Conservation (phyloP, 148 eudicot species). For the Limonium bicolor region DNA sequence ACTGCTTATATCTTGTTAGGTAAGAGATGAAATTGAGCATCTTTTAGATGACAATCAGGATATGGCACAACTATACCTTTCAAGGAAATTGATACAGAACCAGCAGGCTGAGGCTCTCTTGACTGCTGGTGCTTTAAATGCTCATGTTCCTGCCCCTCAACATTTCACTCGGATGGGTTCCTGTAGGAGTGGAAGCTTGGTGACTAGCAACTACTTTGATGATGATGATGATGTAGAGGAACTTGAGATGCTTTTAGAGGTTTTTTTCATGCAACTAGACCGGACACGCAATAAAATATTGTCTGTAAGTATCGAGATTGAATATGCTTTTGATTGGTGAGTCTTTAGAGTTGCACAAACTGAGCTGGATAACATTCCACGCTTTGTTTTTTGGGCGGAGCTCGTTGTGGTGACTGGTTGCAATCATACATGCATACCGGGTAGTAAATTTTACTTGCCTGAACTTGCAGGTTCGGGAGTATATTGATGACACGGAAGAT, state of each 20-base stretch:
- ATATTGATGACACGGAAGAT: slow-evolving; percentile 95
- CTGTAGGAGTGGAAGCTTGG: slow-evolving; percentile 57
- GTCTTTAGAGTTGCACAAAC: not conserved
- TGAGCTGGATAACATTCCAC: not conserved
- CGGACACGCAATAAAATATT: slow-evolving; percentile 88
- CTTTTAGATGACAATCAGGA: slow-evolving; percentile 93
- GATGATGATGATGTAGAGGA: slow-evolving; percentile 84
- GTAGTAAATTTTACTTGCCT: no score
- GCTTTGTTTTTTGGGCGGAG: not conserved
- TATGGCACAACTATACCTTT: slow-evolving; percentile 82
- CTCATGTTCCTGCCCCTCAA: slow-evolving; percentile 26
- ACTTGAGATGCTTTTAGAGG: slow-evolving; percentile 90
- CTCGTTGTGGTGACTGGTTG: no score
- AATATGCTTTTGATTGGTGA: not conserved
- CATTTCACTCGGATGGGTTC: slow-evolving; percentile 53
- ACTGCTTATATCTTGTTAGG: slow-evolving; percentile 28
- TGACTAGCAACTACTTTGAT: slow-evolving; percentile 39
- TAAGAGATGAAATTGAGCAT: slow-evolving; percentile 96
- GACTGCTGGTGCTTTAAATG: slow-evolving; percentile 34
- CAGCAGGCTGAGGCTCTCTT: slow-evolving; percentile 64
- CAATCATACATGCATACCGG: no score
- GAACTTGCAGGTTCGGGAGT: slow-evolving; percentile 71
- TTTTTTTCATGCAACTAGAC: slow-evolving; percentile 94
- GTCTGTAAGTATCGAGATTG: slow-evolving; percentile 42
- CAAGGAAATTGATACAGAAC: slow-evolving; percentile 74